phyloP scores from a whole-genome alignment of 2,329 filamentous ascomycete species.

The Fusarium keratoplasticum region DNA sequence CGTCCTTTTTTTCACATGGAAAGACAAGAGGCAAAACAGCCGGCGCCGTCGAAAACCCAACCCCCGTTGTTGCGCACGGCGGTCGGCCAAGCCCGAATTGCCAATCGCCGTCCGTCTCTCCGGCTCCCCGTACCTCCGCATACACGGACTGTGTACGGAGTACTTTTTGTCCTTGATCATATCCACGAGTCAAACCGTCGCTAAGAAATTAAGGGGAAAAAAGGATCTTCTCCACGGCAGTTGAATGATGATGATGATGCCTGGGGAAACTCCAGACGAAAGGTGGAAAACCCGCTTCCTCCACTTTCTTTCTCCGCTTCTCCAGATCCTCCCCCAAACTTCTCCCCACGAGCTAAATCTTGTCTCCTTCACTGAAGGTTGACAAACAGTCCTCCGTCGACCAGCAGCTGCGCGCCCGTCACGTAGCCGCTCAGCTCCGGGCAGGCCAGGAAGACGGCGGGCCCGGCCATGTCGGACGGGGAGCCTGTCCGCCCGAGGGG shows the following conservation, averaged over 20 bases:
- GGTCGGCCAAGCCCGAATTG: slow-evolving; percentile 24
- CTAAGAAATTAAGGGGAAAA: slow-evolving; percentile 3
- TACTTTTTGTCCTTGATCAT: slow-evolving; percentile 5
- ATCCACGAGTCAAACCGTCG: slow-evolving; percentile 31
- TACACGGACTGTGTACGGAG: slow-evolving; percentile 3
- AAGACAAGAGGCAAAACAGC: slow-evolving; percentile 15
- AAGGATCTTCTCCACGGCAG: slow-evolving; percentile 17
- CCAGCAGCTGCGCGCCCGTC: slow-evolving; percentile 83
- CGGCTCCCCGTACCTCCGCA: slow-evolving; percentile 23
- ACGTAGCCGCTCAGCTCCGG: slow-evolving; percentile 84
- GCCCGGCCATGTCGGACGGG: slow-evolving; percentile 81
- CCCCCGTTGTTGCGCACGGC: not conserved
- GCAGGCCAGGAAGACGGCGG: slow-evolving; percentile 86
- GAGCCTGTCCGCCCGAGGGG: slow-evolving; percentile 80
- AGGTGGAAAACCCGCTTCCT: not conserved
- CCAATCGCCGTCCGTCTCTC: not conserved
- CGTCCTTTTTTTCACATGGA: not conserved
- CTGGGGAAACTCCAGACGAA: not conserved
- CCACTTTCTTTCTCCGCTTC: slow-evolving; percentile 18
- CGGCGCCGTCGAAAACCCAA: slow-evolving; percentile 14
- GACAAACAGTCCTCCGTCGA: slow-evolving; percentile 91
- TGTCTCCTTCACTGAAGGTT: slow-evolving; percentile 75
- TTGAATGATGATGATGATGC: not conserved
- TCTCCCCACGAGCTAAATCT: slow-evolving; percentile 33
- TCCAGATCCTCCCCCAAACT: slow-evolving; percentile 20